Evolutionary conservation across 2,329 filamentous ascomycete species (phyloP), one percentile per base, ranked within the genome.

Genomic region (Botryosphaeria dothidea): DNA sequence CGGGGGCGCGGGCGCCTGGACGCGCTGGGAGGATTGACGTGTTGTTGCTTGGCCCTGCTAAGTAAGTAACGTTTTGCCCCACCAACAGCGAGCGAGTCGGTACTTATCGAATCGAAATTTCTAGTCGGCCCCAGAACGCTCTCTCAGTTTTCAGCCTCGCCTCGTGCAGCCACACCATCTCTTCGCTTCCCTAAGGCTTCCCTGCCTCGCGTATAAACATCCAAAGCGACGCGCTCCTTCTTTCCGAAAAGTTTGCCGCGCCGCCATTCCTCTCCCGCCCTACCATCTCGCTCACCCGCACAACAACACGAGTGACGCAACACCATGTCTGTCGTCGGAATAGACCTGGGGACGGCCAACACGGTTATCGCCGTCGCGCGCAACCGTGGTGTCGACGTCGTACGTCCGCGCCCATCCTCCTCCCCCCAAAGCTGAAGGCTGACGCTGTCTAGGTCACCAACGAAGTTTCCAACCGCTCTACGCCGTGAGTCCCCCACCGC

Each of bases 371-470:
- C 94, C 79, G 94, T 98, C 81, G 95, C 95, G 78, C 89, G 95
- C 80, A 98, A 98, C 83, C 93, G 96, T 80, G 95, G 95, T 83
- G 95, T 99, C 80, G 95, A 99, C 85, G 95, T 99, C 79, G 93
- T 97, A 87, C 78, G 93, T 95, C 77, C 23, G 29, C 6, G 51
- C 45, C 60, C 45, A 62, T 65, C 66, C 57, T 52, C 65, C 31
- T 15, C 29, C 43, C n/a, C 3, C 9, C 23, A 19, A 66, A 69
- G 71, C 76, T 80, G 71, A 81, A 72, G 46, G 48, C 65, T 46
- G 36, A 60, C 36, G 54, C 62, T 65, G 62, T 73, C 65, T 75
- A 97, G 93, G 96, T 99, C 79, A 91, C 92, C 84, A 99, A 99
- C 86, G 95, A 99, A 83, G 95, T 98, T 74, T 99, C 95, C 71